Base-by-base conservation (phyloP, 306 rosid genomes). In the Astragalus glycyphyllos region DNA sequence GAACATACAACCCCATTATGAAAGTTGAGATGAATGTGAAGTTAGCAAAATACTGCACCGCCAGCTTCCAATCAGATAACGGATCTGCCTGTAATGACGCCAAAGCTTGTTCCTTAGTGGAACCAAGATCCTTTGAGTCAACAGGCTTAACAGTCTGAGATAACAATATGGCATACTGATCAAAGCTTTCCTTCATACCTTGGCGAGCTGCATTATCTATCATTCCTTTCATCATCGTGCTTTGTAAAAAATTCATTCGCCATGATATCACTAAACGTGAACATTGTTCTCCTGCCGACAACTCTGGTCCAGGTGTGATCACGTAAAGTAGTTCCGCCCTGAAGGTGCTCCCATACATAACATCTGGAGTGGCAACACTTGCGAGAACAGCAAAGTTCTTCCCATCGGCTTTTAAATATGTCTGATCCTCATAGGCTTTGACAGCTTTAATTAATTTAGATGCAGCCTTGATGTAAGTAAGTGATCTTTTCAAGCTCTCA, bases 141-240 rank as follows among this genome's bases (percentile, higher is more conserved):
- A 86, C 97, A 53, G 88, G 97, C 49, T 81, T 88, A 50, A 87
- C 79, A 32, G 54, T 84, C 72, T 85, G 89, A 69, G 90, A 90
- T 78, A 94, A 79, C 78, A 89, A 69, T 59, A 40, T 59, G 6
- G 95, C 86, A 82, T 72, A 94, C 69, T 88, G 94, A 47, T 84
- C 91, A 64, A 79, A 94, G 84, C 87, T 86, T 8, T 94, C 97
- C 91, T 86, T 94, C 77, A 94, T 79, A 68, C 98, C 97, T 83
- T 89, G 97, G 1, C 94, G 83, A 26, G 97, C 94, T 64, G 97
- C 98, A 59, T 74, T 83, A 84, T 94, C 98, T 75, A 94, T 94
- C 94, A 90, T 80, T 79, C 97, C 98, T 69, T 82, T 94, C 97
- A 94, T 90, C 98, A 94, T 89, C 76, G 98, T 94, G 85, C 92